These are phyloP conservation scores for Fusarium subtropicale DNA, from an alignment of 2,329 filamentous ascomycete species.

Conservation along the genomic window DNA sequence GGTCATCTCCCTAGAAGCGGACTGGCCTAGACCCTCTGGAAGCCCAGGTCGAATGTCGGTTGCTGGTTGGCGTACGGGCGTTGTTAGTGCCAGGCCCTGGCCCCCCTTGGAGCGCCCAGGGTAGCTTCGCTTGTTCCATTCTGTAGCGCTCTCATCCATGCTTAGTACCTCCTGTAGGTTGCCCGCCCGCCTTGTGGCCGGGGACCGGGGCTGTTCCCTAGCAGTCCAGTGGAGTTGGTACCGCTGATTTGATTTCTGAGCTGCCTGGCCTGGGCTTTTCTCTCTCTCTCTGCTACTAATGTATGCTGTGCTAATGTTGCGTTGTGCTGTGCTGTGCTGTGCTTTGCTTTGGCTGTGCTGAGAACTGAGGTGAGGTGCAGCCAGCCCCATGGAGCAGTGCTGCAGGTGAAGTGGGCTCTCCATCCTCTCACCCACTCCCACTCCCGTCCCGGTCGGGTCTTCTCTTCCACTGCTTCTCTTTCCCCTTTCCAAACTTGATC, in stretches of 20 bases:
- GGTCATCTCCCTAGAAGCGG: conserved; percentile 18
- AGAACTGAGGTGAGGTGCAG: conserved; percentile 10
- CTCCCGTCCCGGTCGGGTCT: conserved; percentile 25
- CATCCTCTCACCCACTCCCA: conserved; percentile 10
- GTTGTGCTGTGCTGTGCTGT: background rate
- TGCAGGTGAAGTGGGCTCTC: conserved; percentile 19
- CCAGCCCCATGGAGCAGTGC: background rate
- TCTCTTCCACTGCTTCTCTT: conserved; percentile 37
- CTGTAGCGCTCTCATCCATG: conserved; percentile 33
- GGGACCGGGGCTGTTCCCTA: conserved; percentile 29
- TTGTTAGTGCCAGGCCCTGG: conserved; percentile 13
- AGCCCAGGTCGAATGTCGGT: conserved; percentile 22
- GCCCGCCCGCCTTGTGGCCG: conserved; percentile 19
- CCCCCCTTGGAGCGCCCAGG: conserved; percentile 6
- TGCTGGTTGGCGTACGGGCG: conserved; percentile 31
- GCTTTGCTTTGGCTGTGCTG: background rate
- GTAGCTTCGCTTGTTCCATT: conserved; percentile 34
- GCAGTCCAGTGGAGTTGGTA: conserved; percentile 28
- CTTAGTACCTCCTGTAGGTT: conserved; percentile 2
- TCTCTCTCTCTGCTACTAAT: background rate
- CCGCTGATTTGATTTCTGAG: conserved; percentile 26
- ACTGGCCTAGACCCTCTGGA: conserved; percentile 34
- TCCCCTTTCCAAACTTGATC: conserved; percentile 46
- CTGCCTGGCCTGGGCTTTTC: conserved; percentile 18
- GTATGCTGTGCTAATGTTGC: background rate